Base-by-base conservation (phyloP, 306 rosid genomes). In the Corylus americana region DNA sequence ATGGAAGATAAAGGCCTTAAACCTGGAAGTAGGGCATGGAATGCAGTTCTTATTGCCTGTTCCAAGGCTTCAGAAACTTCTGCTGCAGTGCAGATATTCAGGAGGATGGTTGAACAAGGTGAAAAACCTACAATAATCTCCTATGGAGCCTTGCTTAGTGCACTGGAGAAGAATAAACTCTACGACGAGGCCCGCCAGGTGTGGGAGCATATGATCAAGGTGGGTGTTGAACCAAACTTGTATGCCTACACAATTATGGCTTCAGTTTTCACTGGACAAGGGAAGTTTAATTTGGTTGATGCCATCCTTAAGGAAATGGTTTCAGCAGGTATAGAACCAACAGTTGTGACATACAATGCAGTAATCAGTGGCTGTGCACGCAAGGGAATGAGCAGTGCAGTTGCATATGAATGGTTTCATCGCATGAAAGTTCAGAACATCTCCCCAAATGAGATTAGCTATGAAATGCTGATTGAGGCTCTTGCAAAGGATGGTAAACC, bases 1-100 rank as follows among this genome's bases (percentile, higher is more conserved):
- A 95, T 91, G 99, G 94, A 95, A 84, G 99, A 88, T 76, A 95
- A 91, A 78, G 99, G 99, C 70, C 90, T 95, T 64, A 89, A 90
- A 82, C 98, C 98, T 11, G 89, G 99, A 81, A 87, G 88, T 81
- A 88, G 78, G 80, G 98, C 93, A 82, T 95, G 97, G 98, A 90
- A 95, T 73, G 88, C 96, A 7, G 99, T 95, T 84, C 97, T 95
- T 68, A 72, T 95, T 42, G 98, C 99, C 76, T 95, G 98, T 84
- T 93, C 99, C 6, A 96, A 85, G 86, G 98, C 99, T 70, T 91
- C 97, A 0, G 92, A 96, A 88, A 91, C 96, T 45, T 75, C 93
- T 59, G 90, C 93, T 55, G 99, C 97, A 20, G 89, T 96, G 67
- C 81, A 93, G 76, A 83, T 88, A 79, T 96, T 93, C 49, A 81